These are phyloP conservation scores for Quercus bicolor DNA, from an alignment of 306 rosid genomes.

Conservation along the genomic window DNA sequence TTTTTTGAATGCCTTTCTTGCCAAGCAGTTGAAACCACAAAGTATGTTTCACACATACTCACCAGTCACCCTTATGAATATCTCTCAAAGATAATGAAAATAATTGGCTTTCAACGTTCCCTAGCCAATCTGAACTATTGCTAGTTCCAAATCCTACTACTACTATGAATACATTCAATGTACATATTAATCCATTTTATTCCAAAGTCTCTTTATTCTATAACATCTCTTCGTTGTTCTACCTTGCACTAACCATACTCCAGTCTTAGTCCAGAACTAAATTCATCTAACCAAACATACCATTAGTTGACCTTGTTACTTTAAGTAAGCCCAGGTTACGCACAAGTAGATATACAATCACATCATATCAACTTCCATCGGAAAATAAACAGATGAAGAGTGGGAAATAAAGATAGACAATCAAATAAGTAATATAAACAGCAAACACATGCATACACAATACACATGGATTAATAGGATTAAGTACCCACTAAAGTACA, in stretches of 20 bases:
- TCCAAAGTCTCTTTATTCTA: not conserved
- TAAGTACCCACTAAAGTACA: too few species aligned
- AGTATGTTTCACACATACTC: not conserved
- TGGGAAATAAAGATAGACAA: too few species aligned
- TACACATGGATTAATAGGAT: not conserved
- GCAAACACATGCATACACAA: not conserved
- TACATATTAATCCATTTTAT: not conserved
- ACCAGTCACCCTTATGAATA: not conserved
- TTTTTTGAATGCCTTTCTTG: not conserved
- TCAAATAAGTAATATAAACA: not conserved
- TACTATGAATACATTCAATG: not conserved
- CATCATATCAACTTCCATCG: not conserved
- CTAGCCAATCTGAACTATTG: not conserved
- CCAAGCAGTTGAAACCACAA: not conserved
- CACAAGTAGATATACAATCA: not conserved
- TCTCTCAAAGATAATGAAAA: not conserved
- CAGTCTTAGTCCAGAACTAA: not conserved
- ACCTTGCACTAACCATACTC: not conserved
- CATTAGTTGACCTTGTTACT: not conserved
- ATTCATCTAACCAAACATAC: not conserved
- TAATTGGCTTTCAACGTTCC: not conserved
- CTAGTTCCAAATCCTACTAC: not conserved
- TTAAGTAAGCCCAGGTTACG: not conserved
- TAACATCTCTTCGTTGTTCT: not conserved
- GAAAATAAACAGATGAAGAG: not conserved